These are phyloP conservation scores for Populus tomentosa DNA, from an alignment of 441 rosid species.

Conservation along the genomic window DNA sequence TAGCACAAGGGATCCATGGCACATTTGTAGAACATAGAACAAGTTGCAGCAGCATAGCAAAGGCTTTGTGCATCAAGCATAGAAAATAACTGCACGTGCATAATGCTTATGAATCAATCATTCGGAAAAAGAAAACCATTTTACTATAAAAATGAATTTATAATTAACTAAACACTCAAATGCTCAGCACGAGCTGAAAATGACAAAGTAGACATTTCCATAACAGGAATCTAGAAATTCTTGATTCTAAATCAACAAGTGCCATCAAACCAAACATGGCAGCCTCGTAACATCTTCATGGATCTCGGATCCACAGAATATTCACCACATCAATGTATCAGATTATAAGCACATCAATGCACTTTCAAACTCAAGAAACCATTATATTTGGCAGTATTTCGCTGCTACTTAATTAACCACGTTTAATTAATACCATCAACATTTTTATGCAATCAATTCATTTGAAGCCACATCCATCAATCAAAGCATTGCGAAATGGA, in stretches of 20 bases:
- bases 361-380: background rate
- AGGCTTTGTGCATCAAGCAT: slow-evolving; percentile 79
- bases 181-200: background rate
- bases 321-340: background rate
- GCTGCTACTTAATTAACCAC: background rate
- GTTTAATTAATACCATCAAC: background rate
- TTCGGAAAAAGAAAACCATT: background rate
- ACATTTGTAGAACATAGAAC: slow-evolving; percentile 76
- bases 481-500: background rate
- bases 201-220: background rate
- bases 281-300: background rate
- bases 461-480: background rate
- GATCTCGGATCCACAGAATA: background rate
- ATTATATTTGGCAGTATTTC: background rate
- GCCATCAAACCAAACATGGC: background rate
- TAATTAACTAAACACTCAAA: background rate
- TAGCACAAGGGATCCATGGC: slow-evolving; percentile 79
- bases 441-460: background rate
- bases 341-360: background rate
- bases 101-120: background rate
- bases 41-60: slow-evolving; percentile 66
- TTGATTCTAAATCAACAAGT: background rate
- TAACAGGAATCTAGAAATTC: background rate
- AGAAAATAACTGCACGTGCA: slow-evolving; percentile 54
- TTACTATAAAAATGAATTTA: background rate